Conservation (phyloP, 768 basidiomycete species). For the Rhodotorula sphaerocarpa region DNA sequence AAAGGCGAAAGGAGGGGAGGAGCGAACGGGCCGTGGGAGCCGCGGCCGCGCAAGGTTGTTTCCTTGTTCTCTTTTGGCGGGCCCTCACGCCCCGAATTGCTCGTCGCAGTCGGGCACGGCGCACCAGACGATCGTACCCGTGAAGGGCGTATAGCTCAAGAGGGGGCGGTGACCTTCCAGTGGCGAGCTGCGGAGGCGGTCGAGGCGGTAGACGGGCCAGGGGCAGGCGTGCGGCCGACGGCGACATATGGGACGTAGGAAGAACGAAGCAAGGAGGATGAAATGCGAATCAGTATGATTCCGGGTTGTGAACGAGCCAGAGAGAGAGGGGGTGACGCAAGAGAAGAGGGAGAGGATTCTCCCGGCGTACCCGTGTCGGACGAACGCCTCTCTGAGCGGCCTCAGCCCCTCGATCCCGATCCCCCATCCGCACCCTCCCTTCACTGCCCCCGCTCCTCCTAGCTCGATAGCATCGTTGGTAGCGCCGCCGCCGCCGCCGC, state of each 20-base stretch:
- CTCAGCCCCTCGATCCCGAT: neutral
- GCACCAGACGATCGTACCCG: slow-evolving; percentile 20
- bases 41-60: too few relatives aligned
- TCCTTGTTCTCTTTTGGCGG: too few relatives aligned
- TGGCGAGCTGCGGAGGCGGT: too few relatives aligned
- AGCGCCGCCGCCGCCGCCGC: neutral
- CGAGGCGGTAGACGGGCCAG: fast-evolving
- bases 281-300: too few relatives aligned
- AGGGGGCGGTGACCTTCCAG: slow-evolving; percentile 3
- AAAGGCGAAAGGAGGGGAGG: too few relatives aligned
- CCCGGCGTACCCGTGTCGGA: slow-evolving; percentile 4
- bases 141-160: slow-evolving; percentile 13
- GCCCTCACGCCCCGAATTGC: slow-evolving; percentile 14
- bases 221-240: neutral
- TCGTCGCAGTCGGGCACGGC: slow-evolving; percentile 15
- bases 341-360: too few relatives aligned
- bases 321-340: too few relatives aligned
- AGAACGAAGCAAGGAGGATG: neutral
- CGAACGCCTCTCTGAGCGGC: slow-evolving; percentile 6
- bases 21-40: too few relatives aligned
- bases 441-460: too few relatives aligned
- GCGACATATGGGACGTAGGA: neutral
- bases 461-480: too few relatives aligned
- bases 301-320: too few relatives aligned
- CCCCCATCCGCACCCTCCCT: slow-evolving; percentile 17